phyloP scores from a whole-genome alignment of 2,329 filamentous ascomycete genomes.

The Diplocarpon mali region DNA sequence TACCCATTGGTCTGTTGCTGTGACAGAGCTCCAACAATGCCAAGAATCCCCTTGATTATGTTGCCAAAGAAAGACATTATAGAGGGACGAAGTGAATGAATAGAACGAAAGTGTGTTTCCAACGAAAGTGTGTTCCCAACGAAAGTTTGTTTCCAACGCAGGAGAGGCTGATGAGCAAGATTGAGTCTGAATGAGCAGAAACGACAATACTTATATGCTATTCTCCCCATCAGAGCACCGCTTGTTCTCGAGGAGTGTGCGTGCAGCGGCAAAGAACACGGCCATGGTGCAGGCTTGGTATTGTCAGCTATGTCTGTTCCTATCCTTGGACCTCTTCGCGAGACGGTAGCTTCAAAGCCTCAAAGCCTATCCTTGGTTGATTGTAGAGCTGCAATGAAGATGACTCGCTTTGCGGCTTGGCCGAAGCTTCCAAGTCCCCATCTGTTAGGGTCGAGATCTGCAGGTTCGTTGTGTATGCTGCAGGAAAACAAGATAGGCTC shows the following conservation, averaged over 20 bases:
- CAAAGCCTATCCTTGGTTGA: too few relatives aligned
- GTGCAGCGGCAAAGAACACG: too few relatives aligned
- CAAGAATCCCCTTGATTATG: constrained; percentile 9
- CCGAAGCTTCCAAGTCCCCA: too few relatives aligned
- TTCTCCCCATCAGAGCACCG: neutral
- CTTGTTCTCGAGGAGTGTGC: neutral
- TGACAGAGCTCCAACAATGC: constrained; percentile 12
- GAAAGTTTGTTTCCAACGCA: neutral
- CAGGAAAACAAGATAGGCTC: too few relatives aligned
- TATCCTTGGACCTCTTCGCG: too few relatives aligned
- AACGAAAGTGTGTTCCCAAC: neutral
- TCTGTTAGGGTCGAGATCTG: too few relatives aligned
- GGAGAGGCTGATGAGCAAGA: constrained; percentile 6
- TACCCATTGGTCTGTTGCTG: constrained; percentile 22
- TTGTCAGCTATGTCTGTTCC: too few relatives aligned
- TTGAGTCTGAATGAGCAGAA: constrained; percentile 12
- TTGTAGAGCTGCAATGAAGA: too few relatives aligned
- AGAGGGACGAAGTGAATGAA: neutral
- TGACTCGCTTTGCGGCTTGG: too few relatives aligned
- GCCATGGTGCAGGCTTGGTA: too few relatives aligned
- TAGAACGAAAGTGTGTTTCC: neutral
- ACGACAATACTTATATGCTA: constrained; percentile 1
- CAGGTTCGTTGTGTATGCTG: too few relatives aligned
- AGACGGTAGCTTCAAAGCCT: too few relatives aligned
- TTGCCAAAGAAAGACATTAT: constrained; percentile 14